Base-by-base conservation (phyloP, 257 asterid genomes). In the Anisodus tanguticus region DNA sequence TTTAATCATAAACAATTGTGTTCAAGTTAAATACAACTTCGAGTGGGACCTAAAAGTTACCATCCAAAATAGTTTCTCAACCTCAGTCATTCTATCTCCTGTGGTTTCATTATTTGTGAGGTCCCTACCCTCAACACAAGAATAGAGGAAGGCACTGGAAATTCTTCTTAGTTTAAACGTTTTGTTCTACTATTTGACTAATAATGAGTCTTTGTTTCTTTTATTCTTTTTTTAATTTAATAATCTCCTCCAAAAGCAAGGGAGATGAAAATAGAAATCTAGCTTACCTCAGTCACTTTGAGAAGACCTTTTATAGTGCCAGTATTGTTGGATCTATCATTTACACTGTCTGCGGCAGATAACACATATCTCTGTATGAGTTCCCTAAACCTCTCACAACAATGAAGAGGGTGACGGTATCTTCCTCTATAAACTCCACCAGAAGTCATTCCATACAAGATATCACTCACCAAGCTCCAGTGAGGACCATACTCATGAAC, bases 311-410 rank as follows among this genome's bases (percentile, higher is more conserved):
- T 97, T 85, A 93, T 97, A 9, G 94, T 90, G 86, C 92, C 86
- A 83, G 81, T 66, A 87, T 84, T 89, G 78, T 83, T 91, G 68
- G 91, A 89, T 86, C 93, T 96, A 81, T 96, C 98, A 86, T 88
- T 90, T 57, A 91, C 81, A 86, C 90, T 82, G 80, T 95, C 99
- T 80, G 86, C 85, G 47, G 83, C 86, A 47, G 98, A 92, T 63
- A 97, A 88, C 72, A 97, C 91, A 83, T 97, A 90, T 89, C 90
- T 95, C 81, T 97, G 99, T 26, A 91, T 83, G 54, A 97, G 94
- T 82, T 93, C 98, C 94, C 99, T 91, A 87, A 90, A 93, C 86
- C 99, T 94, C 91, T 97, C 99, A 58, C 96, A 92, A 88, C 99
- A 97, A 87, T 95, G 97, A 63, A 91, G 89, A 79, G 95, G 97